These are phyloP conservation scores for Gymnopilus junonius DNA, from an alignment of 768 basidiomycete species.

Conservation along the genomic window DNA sequence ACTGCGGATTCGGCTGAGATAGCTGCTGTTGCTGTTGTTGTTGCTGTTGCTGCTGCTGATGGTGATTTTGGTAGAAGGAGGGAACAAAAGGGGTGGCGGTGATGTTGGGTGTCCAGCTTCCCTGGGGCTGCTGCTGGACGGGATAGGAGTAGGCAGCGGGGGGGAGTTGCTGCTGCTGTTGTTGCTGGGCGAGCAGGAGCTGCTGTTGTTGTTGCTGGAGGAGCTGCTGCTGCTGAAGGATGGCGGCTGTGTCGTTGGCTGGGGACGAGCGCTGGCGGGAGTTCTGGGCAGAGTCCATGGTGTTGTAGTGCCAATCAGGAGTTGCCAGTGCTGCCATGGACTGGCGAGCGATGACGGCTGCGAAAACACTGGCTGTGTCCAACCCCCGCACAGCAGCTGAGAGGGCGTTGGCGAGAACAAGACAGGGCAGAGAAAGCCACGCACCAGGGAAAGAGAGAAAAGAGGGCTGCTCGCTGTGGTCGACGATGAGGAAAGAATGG, in stretches of 20 bases:
- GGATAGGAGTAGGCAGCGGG: slow-evolving; percentile 60
- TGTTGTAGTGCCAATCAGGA: slow-evolving; percentile 72
- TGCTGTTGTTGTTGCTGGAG: slow-evolving; percentile 23
- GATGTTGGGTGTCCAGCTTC: slow-evolving; percentile 70
- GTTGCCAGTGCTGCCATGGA: slow-evolving; percentile 83
- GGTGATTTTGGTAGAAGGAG: slow-evolving; percentile 75
- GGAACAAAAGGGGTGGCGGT: slow-evolving; percentile 77
- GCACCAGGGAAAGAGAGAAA: background rate
- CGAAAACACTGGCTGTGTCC: background rate
- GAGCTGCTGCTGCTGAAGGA: slow-evolving; percentile 25
- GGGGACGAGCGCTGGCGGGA: slow-evolving; percentile 66
- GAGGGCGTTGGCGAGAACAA: background rate
- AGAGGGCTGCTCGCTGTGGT: background rate
- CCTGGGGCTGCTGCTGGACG: slow-evolving; percentile 72
- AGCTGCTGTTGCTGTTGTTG: slow-evolving; percentile 60
- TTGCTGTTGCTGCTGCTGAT: slow-evolving; percentile 57
- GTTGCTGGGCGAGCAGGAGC: slow-evolving; percentile 28
- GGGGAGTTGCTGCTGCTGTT: slow-evolving; percentile 21
- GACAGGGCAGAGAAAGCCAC: background rate
- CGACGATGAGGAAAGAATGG: slow-evolving; percentile 4
- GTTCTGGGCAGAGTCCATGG: slow-evolving; percentile 54
- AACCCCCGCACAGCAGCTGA: background rate
- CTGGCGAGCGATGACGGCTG: slow-evolving; percentile 22
- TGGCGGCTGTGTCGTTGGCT: slow-evolving; percentile 50
- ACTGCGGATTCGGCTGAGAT: slow-evolving; percentile 41